These are phyloP conservation scores for Sclerotinia sclerotiorum DNA, from an alignment of 2,329 filamentous ascomycete species.

Conservation along the genomic window DNA sequence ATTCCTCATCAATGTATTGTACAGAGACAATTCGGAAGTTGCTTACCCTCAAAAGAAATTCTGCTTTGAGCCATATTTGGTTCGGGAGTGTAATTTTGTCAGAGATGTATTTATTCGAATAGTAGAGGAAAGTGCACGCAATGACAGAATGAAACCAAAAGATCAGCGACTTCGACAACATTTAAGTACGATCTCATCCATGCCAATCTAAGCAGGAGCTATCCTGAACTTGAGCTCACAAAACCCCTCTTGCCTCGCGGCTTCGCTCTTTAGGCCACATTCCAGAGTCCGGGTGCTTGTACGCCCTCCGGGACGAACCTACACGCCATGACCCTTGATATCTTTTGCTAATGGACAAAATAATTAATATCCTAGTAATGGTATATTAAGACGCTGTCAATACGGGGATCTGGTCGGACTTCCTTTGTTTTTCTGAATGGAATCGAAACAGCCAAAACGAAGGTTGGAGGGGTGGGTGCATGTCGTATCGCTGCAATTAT, in stretches of 20 bases:
- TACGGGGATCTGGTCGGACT: background rate
- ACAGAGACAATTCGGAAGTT: background rate
- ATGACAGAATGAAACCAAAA: background rate
- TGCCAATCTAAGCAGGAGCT: background rate
- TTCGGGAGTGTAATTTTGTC: background rate
- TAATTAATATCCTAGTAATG: background rate
- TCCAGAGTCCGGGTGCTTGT: constrained; percentile 17
- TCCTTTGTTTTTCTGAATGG: constrained; percentile 4
- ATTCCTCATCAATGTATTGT: background rate
- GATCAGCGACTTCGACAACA: constrained; percentile 9
- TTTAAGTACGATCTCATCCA: constrained; percentile 6
- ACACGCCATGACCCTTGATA: constrained; percentile 14
- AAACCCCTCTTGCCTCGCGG: background rate
- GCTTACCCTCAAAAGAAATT: constrained; percentile 25
- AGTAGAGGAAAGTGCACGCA: background rate
- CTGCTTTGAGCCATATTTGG: constrained; percentile 5
- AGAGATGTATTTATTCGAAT: background rate
- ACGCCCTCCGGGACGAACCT: constrained; percentile 17
- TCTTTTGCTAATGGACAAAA: background rate
- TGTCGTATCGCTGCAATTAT: background rate
- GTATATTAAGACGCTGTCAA: background rate
- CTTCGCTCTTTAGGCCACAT: constrained; percentile 14
- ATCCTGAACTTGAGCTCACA: background rate
- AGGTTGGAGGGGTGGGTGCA: background rate
- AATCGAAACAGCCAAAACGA: background rate